Evolutionary conservation across 2,329 filamentous ascomycete species (phyloP).

Genomic region (Alternaria sp.): DNA sequence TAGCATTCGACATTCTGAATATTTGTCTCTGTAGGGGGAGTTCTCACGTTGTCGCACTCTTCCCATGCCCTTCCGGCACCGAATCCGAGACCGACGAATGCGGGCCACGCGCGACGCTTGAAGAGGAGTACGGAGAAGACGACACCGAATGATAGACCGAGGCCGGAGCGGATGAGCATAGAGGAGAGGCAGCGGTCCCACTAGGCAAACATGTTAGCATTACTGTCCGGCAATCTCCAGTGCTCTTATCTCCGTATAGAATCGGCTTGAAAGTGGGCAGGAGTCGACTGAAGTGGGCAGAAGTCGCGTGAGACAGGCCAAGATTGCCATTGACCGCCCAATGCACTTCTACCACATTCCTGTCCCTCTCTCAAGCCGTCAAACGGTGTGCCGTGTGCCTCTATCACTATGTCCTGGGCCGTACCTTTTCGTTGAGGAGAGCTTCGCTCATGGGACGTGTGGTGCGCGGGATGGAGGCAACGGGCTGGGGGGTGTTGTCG

Average conservation of each 20-base stretch:
- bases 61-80: slow-evolving; percentile 97
- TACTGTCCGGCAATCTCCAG: slow-evolving; percentile 2
- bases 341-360: background rate
- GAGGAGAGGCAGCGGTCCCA: slow-evolving; percentile 99
- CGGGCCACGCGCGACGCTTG: slow-evolving; percentile 97
- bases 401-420: background rate
- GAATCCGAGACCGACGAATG: slow-evolving; percentile 93
- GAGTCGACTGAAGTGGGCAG: background rate
- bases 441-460: slow-evolving; percentile 92
- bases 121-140: slow-evolving; percentile 98
- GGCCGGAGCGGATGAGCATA: slow-evolving; percentile 92
- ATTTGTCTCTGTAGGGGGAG: background rate
- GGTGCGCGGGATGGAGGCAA: slow-evolving; percentile 72
- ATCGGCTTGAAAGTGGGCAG: background rate
- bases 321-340: background rate
- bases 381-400: background rate
- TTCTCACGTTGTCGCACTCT: slow-evolving; percentile 81
- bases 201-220: slow-evolving; percentile 60
- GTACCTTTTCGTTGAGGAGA: slow-evolving; percentile 98
- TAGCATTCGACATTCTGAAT: background rate
- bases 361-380: background rate
- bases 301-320: slow-evolving; percentile 23
- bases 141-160: slow-evolving; percentile 96
- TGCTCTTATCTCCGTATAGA: slow-evolving; percentile 7
- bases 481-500: slow-evolving; percentile 63